Percentiles rank a stretch among this genome's conserved stretches.
Conservation (phyloP, 208 protist genomes). For the Trypanosoma congolense region DNA sequence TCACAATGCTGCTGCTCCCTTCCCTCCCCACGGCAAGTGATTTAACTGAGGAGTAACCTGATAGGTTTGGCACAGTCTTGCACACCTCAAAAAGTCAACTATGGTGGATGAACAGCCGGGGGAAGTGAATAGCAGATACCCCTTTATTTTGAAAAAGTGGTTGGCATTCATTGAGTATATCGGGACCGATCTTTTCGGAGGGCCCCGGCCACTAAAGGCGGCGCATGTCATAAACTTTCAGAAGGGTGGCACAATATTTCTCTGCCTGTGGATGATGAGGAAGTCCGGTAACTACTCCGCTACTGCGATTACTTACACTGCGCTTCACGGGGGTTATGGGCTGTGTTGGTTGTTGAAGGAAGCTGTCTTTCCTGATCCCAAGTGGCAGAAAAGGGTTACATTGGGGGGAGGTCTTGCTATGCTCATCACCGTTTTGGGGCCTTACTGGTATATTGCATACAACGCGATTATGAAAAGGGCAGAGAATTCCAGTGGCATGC, state of each 20-base stretch:
- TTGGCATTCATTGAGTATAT: conserved; percentile 39
- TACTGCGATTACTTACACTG: conserved; percentile 82
- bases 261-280: conserved; percentile 68
- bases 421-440: conserved; percentile 50
- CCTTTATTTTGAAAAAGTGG: conserved; percentile 37
- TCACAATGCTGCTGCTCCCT: too few species aligned
- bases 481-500: conserved; percentile 38
- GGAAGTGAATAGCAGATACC: conserved; percentile 6
- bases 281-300: conserved; percentile 60
- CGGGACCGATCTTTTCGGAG: conserved; percentile 44
- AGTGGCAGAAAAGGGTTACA: conserved; percentile 70
- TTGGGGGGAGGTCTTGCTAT: conserved; percentile 39
- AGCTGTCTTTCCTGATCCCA: conserved; percentile 71
- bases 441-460: conserved; percentile 84
- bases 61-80: too few species aligned
- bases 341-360: conserved; percentile 88
- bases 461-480: conserved; percentile 53
- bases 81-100: too few species aligned
- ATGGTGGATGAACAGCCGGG: too few species aligned
- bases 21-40: too few species aligned
- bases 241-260: conserved; percentile 63
- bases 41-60: too few species aligned
- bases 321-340: conserved; percentile 83
- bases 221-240: conserved; percentile 80
- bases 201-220: conserved; percentile 55